Evolutionary conservation across 129 eudicot genomes (phyloP).

Genomic region (Chrysanthemum makinoi): DNA sequence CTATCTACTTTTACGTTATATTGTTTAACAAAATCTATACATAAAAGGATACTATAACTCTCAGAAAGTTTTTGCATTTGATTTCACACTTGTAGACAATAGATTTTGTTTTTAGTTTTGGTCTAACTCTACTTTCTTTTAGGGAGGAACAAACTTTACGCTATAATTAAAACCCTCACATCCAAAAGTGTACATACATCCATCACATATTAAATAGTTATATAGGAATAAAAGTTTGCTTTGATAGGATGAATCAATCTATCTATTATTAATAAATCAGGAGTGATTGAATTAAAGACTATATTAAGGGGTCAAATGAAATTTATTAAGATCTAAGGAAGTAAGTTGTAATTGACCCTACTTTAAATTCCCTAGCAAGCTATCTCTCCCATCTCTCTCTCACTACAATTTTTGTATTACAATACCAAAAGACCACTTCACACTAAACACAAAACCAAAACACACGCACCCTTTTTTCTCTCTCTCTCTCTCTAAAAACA

Average conservation of each 20-base stretch:
- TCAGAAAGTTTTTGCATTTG: too few relatives aligned
- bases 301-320: conserved; percentile 21
- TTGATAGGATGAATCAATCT: conserved; percentile 21
- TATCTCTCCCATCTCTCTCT: conserved; percentile 18
- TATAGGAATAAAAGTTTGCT: conserved; percentile 18
- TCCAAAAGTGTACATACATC: neutral
- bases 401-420: conserved; percentile 14
- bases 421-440: conserved; percentile 27
- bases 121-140: too few relatives aligned
- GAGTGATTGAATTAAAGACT: conserved; percentile 30
- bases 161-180: too few relatives aligned
- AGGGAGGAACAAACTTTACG: too few relatives aligned
- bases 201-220: conserved; percentile 11
- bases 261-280: conserved; percentile 16
- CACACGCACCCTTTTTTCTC: conserved; percentile 5
- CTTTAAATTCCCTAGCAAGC: conserved; percentile 39
- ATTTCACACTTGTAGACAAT: too few relatives aligned
- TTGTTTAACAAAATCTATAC: too few relatives aligned
- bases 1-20: too few relatives aligned
- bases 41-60: too few relatives aligned
- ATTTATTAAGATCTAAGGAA: conserved; percentile 14
- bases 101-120: too few relatives aligned
- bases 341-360: conserved; percentile 36
- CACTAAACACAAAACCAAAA: conserved; percentile 31
- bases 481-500: conserved; percentile 22